Evolutionary conservation across 768 basidiomycete genomes (phyloP).

Genomic region (Daedaleopsis sinensis): DNA sequence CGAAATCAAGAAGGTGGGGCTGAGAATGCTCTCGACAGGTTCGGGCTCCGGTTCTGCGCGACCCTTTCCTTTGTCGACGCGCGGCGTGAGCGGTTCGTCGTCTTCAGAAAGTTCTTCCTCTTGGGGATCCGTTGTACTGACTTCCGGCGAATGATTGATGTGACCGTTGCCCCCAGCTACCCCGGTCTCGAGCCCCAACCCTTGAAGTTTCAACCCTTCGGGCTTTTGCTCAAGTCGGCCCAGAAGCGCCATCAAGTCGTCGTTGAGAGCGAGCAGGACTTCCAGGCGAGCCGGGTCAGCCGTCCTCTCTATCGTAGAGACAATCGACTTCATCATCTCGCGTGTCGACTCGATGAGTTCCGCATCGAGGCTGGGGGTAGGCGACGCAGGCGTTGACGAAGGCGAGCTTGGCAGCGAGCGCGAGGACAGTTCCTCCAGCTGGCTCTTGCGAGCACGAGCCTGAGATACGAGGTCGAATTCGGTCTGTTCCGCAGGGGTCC

Average conservation of each 20-base stretch:
- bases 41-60: conserved; percentile 70
- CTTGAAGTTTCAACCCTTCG: conserved; percentile 12
- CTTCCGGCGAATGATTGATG: not conserved
- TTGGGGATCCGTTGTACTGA: not conserved
- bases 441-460: conserved; percentile 39
- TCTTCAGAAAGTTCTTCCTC: conserved; percentile 24
- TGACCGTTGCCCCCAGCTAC: conserved; percentile 31
- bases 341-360: conserved; percentile 55
- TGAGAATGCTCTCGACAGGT: conserved; percentile 69
- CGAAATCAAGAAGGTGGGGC: conserved; percentile 46
- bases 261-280: conserved; percentile 72
- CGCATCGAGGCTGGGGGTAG: conserved; percentile 21
- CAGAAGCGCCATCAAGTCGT: conserved; percentile 63
- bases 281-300: conserved; percentile 64
- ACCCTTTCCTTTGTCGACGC: conserved; percentile 79
- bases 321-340: conserved; percentile 54
- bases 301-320: conserved; percentile 54
- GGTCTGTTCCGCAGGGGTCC: conserved; percentile 27
- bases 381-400: conserved; percentile 20
- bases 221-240: conserved; percentile 35
- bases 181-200: conserved; percentile 21
- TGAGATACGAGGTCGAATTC: conserved; percentile 52
- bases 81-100: conserved; percentile 55
- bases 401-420: conserved; percentile 25
- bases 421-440: conserved; percentile 32